phyloP scores from a whole-genome alignment of 2,329 filamentous ascomycete genomes.

The Cytospora mali region DNA sequence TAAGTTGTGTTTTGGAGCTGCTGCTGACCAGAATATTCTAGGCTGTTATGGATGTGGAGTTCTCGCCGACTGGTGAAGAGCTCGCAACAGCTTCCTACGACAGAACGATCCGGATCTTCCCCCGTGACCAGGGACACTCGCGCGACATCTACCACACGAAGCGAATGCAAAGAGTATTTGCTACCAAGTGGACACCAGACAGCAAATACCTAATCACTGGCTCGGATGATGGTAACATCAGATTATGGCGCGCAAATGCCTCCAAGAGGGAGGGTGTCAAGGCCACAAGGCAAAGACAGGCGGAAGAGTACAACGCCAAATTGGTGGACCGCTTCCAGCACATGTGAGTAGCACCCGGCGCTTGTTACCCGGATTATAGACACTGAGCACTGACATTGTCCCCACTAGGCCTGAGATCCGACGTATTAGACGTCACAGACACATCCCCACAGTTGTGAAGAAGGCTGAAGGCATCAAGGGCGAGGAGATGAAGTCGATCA shows the following conservation, averaged over 20 bases:
- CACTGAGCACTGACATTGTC: background rate
- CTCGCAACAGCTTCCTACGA: slow-evolving; percentile 89
- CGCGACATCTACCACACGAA: slow-evolving; percentile 98
- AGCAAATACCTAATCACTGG: slow-evolving; percentile 87
- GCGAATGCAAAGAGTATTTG: slow-evolving; percentile 94
- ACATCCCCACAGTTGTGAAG: slow-evolving; percentile 90
- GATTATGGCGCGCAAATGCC: slow-evolving; percentile 87
- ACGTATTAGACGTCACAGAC: slow-evolving; percentile 86
- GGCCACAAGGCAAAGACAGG: slow-evolving; percentile 79
- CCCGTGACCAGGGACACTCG: slow-evolving; percentile 76
- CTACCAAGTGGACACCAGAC: slow-evolving; percentile 82
- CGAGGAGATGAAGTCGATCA: slow-evolving; percentile 84
- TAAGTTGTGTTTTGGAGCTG: background rate
- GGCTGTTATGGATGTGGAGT: slow-evolving; percentile 96
- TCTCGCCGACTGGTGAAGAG: slow-evolving; percentile 91
- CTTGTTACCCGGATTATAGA: background rate
- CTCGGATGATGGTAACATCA: slow-evolving; percentile 76
- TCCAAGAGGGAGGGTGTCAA: slow-evolving; percentile 84
- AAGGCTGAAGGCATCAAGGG: slow-evolving; percentile 94
- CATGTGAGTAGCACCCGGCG: slow-evolving; percentile 55
- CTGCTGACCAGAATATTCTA: background rate
- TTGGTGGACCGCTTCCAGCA: slow-evolving; percentile 83
- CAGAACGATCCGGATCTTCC: slow-evolving; percentile 85
- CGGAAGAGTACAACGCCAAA: slow-evolving; percentile 88
- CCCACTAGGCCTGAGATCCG: slow-evolving; percentile 72